These are phyloP conservation scores for Stagonosporopsis rhizophila DNA, from an alignment of 2,329 filamentous ascomycete species.

Conservation along the genomic window DNA sequence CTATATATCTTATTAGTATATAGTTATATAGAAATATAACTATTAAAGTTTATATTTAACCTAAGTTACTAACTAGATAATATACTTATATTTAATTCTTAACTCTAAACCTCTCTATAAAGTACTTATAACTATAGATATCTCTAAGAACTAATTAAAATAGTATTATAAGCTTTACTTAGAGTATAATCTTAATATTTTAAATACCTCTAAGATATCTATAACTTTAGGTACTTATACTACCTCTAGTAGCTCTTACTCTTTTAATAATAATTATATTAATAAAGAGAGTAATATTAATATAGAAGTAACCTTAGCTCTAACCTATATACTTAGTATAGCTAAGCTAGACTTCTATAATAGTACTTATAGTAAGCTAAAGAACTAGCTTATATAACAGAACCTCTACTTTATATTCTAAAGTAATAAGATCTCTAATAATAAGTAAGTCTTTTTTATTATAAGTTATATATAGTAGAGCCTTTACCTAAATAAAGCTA, in stretches of 20 bases:
- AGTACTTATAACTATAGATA: too few species aligned
- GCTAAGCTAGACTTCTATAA: neutral
- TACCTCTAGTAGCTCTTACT: neutral
- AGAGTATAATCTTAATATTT: neutral
- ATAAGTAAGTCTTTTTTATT: neutral
- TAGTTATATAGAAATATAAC: too few species aligned
- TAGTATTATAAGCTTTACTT: too few species aligned
- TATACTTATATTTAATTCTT: too few species aligned
- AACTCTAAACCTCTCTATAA: too few species aligned
- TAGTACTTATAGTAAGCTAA: neutral
- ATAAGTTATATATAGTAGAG: neutral
- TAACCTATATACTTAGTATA: too few species aligned
- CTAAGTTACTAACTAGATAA: too few species aligned
- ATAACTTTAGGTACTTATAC: neutral
- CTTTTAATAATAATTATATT: neutral
- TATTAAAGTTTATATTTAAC: neutral
- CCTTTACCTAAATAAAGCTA: neutral
- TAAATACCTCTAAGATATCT: neutral
- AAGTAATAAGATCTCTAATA: neutral
- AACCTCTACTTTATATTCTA: neutral
- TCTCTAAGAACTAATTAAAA: too few species aligned
- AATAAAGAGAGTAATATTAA: neutral
- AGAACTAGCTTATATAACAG: neutral
- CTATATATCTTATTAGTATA: too few species aligned
- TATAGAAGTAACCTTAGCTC: neutral